Conservation (phyloP, 768 basidiomycete genomes). For the Lactifluus subvellereus region DNA sequence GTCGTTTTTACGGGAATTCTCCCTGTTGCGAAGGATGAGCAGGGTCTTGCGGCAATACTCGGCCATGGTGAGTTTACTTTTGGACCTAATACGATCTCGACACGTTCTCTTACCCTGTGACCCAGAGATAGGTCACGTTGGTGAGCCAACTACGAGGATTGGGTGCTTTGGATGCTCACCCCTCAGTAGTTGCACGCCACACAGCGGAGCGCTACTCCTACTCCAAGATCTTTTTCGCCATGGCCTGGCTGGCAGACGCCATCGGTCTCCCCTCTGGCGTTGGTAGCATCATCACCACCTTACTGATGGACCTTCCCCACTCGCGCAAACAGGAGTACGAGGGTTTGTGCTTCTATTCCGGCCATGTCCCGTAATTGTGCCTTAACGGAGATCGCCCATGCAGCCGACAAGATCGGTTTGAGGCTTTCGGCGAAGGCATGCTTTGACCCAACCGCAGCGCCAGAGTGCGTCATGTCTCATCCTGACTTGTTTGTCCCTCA, state of each 20-base stretch:
- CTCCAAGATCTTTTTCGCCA: constrained; percentile 36
- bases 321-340: constrained; percentile 78
- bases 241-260: constrained; percentile 40
- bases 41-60: constrained; percentile 78
- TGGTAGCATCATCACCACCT: constrained; percentile 40
- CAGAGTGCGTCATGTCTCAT: constrained; percentile 44
- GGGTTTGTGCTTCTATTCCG: constrained; percentile 37
- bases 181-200: constrained; percentile 45
- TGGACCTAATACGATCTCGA: background rate
- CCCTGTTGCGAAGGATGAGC: constrained; percentile 68
- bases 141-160: constrained; percentile 33
- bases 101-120: background rate
- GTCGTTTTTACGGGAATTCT: constrained; percentile 89
- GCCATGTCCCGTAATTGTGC: background rate
- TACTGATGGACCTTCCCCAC: constrained; percentile 72
- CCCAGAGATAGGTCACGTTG: constrained; percentile 75
- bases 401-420: constrained; percentile 85
- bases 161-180: constrained; percentile 22
- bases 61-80: constrained; percentile 58
- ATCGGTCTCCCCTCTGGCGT: constrained; percentile 56
- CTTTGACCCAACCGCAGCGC: constrained; percentile 73
- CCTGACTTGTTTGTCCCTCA: background rate
- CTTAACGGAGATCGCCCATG: background rate
- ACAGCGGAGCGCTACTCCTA: constrained; percentile 45
- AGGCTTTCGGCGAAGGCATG: constrained; percentile 78